phyloP scores from a whole-genome alignment of 495 filamentous ascomycete species.

The Chaetomium cochliodes region DNA sequence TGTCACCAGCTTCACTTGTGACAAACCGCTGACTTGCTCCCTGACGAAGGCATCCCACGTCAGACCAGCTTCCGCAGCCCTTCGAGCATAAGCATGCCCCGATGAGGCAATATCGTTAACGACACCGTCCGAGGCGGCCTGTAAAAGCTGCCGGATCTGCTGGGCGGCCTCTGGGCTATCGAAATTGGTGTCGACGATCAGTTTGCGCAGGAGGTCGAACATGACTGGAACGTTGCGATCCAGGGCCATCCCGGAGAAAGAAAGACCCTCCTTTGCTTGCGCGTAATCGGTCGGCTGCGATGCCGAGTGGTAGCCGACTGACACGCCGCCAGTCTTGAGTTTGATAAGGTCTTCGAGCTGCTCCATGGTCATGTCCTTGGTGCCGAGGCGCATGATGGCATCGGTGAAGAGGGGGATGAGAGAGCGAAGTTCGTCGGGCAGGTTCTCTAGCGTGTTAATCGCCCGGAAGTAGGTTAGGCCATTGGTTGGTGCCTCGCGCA shows the following conservation, averaged over 20 bases:
- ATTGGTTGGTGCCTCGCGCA: slow-evolving; percentile 90
- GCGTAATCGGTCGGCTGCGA: slow-evolving; percentile 70
- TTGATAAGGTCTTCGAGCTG: slow-evolving; percentile 94
- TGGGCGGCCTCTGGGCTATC: slow-evolving; percentile 73
- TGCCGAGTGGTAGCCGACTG: slow-evolving; percentile 71
- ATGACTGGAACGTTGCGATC: slow-evolving; percentile 87
- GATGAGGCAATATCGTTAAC: slow-evolving; percentile 84
- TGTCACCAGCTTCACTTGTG: slow-evolving; percentile 84
- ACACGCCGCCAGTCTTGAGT: slow-evolving; percentile 91
- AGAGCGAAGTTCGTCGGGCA: slow-evolving; percentile 81
- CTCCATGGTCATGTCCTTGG: slow-evolving; percentile 83
- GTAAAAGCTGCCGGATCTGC: slow-evolving; percentile 81
- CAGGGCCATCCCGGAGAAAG: slow-evolving; percentile 78
- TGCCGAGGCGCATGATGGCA: slow-evolving; percentile 88
- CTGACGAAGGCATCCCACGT: slow-evolving; percentile 64
- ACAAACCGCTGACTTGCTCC: slow-evolving; percentile 81
- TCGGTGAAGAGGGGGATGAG: slow-evolving; percentile 90
- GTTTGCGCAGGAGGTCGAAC: slow-evolving; percentile 77
- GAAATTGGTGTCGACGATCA: slow-evolving; percentile 87
- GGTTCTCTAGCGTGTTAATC: slow-evolving; percentile 70
- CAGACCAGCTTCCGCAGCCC: slow-evolving; percentile 76
- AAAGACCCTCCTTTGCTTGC: slow-evolving; percentile 72
- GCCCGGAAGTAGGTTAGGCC: slow-evolving; percentile 95
- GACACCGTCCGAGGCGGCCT: slow-evolving; percentile 82
- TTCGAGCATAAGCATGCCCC: slow-evolving; percentile 80